A percentile compares a stretch with the other conserved stretches of the same genome.
Evolutionary conservation across 139 green algal species (phyloP).

Genomic region (Micromonas pusilla): DNA sequence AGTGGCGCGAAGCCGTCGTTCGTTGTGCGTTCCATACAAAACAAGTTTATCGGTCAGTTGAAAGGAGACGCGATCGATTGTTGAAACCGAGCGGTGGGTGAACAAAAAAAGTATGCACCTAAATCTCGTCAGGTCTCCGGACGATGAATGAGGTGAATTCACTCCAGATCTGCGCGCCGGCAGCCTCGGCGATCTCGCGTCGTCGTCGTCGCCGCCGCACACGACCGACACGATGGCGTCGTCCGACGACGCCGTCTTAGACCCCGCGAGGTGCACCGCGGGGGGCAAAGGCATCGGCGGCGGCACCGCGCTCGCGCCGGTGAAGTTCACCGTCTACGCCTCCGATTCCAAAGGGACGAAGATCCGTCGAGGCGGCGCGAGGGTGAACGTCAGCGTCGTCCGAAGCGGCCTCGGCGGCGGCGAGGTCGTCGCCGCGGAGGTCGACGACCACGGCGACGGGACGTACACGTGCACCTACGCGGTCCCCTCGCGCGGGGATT

Average conservation of each 20-base stretch:
- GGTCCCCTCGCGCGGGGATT: constrained; percentile 9
- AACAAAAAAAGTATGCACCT: too few relatives aligned
- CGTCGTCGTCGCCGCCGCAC: too few relatives aligned
- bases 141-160: too few relatives aligned
- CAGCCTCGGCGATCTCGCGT: too few relatives aligned
- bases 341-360: neutral
- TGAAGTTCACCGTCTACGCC: neutral
- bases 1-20: neutral
- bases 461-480: constrained; percentile 17
- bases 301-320: neutral
- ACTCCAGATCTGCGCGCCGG: too few relatives aligned
- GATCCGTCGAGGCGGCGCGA: neutral
- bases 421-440: neutral
- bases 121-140: too few relatives aligned
- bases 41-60: too few relatives aligned
- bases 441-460: constrained; percentile 18
- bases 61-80: too few relatives aligned
- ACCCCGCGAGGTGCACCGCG: neutral
- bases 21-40: too few relatives aligned
- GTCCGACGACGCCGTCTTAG: neutral
- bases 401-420: neutral
- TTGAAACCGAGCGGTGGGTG: too few relatives aligned
- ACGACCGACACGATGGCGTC: too few relatives aligned
- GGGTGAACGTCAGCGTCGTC: neutral
- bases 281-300: neutral